Evolutionary conservation across 2,329 filamentous ascomycete genomes (phyloP).

Genomic region (Alternaria brassicicola): DNA sequence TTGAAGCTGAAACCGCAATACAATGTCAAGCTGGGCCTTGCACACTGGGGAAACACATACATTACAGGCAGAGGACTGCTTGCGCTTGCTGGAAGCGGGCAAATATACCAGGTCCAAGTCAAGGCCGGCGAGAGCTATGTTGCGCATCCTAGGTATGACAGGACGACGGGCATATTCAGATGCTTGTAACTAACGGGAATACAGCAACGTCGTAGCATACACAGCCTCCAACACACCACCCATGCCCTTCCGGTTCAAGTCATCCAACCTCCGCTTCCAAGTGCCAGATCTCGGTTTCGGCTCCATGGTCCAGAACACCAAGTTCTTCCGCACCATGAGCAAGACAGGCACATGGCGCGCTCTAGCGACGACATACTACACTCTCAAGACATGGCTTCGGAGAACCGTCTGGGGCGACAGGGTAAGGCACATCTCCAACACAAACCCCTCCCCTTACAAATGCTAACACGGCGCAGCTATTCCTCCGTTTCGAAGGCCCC

Average conservation of each 20-base stretch:
- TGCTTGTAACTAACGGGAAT: conserved; percentile 3
- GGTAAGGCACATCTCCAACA: conserved; percentile 50
- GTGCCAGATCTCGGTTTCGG: conserved; percentile 71
- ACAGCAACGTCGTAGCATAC: conserved; percentile 87
- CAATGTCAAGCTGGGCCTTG: conserved; percentile 74
- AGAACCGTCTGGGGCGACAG: conserved; percentile 92
- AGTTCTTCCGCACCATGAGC: conserved; percentile 75
- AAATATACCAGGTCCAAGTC: conserved; percentile 85
- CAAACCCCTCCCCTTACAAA: background rate
- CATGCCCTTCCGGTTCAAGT: conserved; percentile 84
- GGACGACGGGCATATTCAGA: background rate
- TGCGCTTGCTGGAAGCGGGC: conserved; percentile 82
- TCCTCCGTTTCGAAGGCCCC: conserved; percentile 88
- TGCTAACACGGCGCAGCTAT: conserved; percentile 60
- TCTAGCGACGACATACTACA: conserved; percentile 68
- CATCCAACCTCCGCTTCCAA: conserved; percentile 75
- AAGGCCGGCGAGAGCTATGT: conserved; percentile 87
- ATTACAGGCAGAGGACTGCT: conserved; percentile 87
- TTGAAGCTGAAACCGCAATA: conserved; percentile 76
- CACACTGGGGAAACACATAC: conserved; percentile 90
- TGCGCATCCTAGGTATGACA: conserved; percentile 72
- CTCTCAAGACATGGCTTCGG: conserved; percentile 75
- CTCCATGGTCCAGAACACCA: conserved; percentile 68
- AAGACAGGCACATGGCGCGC: conserved; percentile 75
- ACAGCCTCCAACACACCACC: conserved; percentile 75